Evolutionary conservation across 768 basidiomycete species (phyloP), one percentile per base, ranked within the genome.

Genomic region (Glaciozyma antarctica): DNA sequence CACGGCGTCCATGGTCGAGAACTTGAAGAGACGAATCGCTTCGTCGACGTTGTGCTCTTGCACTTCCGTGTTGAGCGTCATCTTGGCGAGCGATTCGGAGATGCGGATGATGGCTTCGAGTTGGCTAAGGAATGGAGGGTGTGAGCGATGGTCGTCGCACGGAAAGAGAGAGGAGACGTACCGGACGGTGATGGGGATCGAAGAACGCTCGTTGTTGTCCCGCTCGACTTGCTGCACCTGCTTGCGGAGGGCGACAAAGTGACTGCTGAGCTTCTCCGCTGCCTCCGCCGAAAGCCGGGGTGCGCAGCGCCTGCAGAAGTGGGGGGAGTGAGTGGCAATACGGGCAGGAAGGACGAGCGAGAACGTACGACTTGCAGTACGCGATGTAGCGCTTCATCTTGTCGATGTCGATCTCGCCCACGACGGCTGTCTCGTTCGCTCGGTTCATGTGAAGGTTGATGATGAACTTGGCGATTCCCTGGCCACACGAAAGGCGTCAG

Each of bases 391-490:
- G 84, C 79, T 93, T 97, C 95, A 99, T 99, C 80, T 92, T 94
- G 74, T 95, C 95, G 48, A 98, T 81, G 70, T 88, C 87, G 62
- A 99, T 88, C 78, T 99, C 95, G 9, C 90, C 94, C 1, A 85
- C 81, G 7, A 80, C 81, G 51, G 78, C 81, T 52, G 80, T 79
- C 28, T 71, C 71, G 70, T 85, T 88, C 17, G 86, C 85, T 61
- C 90, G 82, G 77, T 94, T 94, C 91, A 97, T 95, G 76, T 99
- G 95, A 55, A 95, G 88, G 76, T 91, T 93, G 89, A 99, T 91
- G 69, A 99, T 93, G 74, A 98, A 92, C 76, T 87, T 88, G 12
- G 94, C 95, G 71, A 98, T 93, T 75, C 86, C 88, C 90, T 95
- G 51, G 45, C 51, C 54, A 24, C n/a, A 69, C 51, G 44, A n/a